Evolutionary conservation across 2,329 filamentous ascomycete genomes (phyloP).

Genomic region (Neonectria hederae): DNA sequence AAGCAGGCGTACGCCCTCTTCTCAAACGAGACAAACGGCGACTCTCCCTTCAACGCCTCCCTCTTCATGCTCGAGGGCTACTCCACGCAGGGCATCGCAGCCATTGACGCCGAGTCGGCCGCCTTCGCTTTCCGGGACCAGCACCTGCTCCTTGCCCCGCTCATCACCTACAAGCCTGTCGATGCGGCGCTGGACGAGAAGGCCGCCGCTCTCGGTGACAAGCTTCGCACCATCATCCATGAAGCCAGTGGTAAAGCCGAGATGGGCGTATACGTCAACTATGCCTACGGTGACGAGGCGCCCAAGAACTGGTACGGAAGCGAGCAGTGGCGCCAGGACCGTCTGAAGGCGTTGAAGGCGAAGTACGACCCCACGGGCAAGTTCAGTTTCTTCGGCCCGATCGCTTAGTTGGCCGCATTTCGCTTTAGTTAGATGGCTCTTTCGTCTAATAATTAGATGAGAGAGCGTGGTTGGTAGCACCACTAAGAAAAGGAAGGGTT

Average conservation of each 20-base stretch:
- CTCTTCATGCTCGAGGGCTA: constrained; percentile 68
- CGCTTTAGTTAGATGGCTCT: too few species aligned
- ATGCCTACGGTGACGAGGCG: constrained; percentile 59
- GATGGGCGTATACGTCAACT: constrained; percentile 56
- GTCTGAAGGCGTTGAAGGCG: constrained; percentile 56
- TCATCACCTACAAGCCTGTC: constrained; percentile 34
- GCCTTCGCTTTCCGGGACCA: constrained; percentile 39
- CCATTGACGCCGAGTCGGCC: neutral
- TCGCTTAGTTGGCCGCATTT: constrained; percentile 17
- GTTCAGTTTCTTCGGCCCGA: constrained; percentile 57
- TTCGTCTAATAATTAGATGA: too few species aligned
- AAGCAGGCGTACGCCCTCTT: constrained; percentile 32
- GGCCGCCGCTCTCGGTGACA: constrained; percentile 30
- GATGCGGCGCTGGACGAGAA: constrained; percentile 16
- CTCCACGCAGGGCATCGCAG: constrained; percentile 51
- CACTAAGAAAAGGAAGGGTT: neutral
- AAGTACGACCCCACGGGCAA: constrained; percentile 57
- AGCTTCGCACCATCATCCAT: constrained; percentile 31
- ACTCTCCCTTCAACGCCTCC: constrained; percentile 33
- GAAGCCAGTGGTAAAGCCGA: constrained; percentile 15
- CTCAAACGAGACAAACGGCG: constrained; percentile 17
- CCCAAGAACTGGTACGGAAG: constrained; percentile 56
- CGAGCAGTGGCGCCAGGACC: constrained; percentile 58
- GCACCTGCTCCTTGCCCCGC: constrained; percentile 35
- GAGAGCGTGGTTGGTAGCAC: neutral